These are phyloP conservation scores for Boletus reticuloceps DNA, from an alignment of 768 basidiomycete species.

Conservation along the genomic window DNA sequence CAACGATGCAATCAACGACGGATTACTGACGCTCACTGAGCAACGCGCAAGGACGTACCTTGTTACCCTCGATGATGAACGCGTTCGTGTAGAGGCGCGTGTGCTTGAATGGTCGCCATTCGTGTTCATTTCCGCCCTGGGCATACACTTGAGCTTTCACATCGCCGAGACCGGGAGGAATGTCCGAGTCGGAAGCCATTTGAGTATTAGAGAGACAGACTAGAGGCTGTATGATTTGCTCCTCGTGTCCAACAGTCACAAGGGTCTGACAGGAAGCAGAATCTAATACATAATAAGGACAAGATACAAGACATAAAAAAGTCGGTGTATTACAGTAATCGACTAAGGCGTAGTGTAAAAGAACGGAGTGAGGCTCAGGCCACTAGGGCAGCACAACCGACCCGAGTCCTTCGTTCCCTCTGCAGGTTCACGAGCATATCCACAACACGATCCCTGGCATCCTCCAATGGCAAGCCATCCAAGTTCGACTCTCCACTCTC, in stretches of 20 bases:
- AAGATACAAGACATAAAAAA: neutral
- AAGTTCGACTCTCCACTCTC: conserved; percentile 16
- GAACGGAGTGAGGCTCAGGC: too few species aligned
- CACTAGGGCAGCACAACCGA: conserved; percentile 2
- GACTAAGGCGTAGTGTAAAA: neutral
- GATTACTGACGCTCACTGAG: too few species aligned
- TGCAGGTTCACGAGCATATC: conserved; percentile 56
- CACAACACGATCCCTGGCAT: conserved; percentile 73
- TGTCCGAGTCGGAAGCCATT: conserved; percentile 12
- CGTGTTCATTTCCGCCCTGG: conserved; percentile 38
- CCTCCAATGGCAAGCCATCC: conserved; percentile 51
- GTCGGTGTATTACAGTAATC: neutral
- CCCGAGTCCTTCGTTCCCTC: conserved; percentile 24
- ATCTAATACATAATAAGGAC: conserved; percentile 15
- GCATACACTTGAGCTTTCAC: conserved; percentile 23
- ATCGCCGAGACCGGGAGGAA: conserved; percentile 45
- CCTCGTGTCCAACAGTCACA: neutral
- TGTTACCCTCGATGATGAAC: conserved; percentile 54
- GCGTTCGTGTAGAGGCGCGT: conserved; percentile 65
- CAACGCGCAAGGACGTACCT: conserved; percentile 31
- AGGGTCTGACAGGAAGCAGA: neutral
- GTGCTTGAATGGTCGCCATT: conserved; percentile 47
- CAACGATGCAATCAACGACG: too few species aligned
- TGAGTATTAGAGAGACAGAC: too few species aligned
- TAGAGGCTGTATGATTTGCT: too few species aligned